A percentile compares a stretch with the other conserved stretches of the same genome.
Conservation (phyloP, 306 rosid species). For the Pachyrhizus erosus region DNA sequence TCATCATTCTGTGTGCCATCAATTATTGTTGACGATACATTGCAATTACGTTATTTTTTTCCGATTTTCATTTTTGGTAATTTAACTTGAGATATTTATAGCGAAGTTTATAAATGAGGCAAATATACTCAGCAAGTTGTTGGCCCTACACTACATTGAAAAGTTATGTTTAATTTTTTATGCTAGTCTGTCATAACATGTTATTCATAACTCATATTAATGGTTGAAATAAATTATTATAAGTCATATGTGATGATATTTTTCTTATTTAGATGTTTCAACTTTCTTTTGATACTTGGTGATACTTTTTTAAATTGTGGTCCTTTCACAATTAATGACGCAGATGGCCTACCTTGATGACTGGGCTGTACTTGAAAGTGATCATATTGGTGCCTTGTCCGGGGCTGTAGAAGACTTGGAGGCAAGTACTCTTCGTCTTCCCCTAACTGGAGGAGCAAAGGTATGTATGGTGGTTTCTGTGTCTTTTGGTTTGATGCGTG, state of each 20-base stretch:
- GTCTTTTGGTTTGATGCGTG: constrained; percentile 32
- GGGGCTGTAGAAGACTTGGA: constrained; percentile 91
- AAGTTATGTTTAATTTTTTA: constrained; percentile 11
- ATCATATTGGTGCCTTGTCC: constrained; percentile 80
- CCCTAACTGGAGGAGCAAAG: constrained; percentile 85
- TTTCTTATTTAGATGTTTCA: constrained; percentile 33
- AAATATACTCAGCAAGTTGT: constrained; percentile 24
- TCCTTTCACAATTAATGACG: constrained; percentile 45
- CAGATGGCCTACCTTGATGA: constrained; percentile 86
- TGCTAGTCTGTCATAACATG: constrained; percentile 25
- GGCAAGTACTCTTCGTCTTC: constrained; percentile 94
- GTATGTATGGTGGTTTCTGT: constrained; percentile 52
- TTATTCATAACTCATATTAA: constrained; percentile 28
- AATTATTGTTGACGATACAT: constrained; percentile 23
- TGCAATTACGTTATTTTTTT: constrained; percentile 5
- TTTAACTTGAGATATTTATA: constrained; percentile 7
- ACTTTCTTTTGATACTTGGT: constrained; percentile 21
- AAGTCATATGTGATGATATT: constrained; percentile 9
- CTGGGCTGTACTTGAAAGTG: constrained; percentile 84
- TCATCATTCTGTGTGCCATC: constrained; percentile 11
- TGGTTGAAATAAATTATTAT: constrained; percentile 3
- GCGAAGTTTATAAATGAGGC: constrained; percentile 28
- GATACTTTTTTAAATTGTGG: constrained; percentile 41
- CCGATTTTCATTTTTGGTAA: not conserved
- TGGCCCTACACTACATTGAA: constrained; percentile 9